Evolutionary conservation across 768 basidiomycete species (phyloP), one percentile per base, ranked within the genome.

Genomic region (Mycena floridula): DNA sequence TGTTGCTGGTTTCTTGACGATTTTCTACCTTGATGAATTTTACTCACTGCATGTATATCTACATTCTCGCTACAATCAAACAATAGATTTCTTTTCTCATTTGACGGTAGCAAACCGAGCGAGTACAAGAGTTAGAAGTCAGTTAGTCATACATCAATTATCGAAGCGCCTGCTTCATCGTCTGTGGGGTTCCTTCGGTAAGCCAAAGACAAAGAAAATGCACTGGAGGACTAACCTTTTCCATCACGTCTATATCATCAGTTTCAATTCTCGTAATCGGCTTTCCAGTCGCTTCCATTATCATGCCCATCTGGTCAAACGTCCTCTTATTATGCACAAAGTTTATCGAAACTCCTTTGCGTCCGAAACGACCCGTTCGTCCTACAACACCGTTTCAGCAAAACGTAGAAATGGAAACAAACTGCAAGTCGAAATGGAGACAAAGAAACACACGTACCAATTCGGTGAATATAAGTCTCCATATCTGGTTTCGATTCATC

Each of bases 381-480:
- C 95, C 94, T 97, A 52, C 4, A 47, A 38, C 2, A 26, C 27
- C 25, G 23, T 13, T 38, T 23, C 18, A 35, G 36, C 39, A n/a
- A n/a, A n/a, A n/a, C n/a, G n/a, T n/a, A n/a, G n/a, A n/a, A 38
- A 26, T 42, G 21, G 30, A 22, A 36, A 30, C n/a, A 16, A 24
- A 37, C n/a, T 11, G 46, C 20, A 46, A 23, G 24, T 21, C 23
- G 7, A n/a, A n/a, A n/a, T n/a, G n/a, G n/a, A n/a, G n/a, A n/a
- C 22, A 37, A 18, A 21, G 28, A 47, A 24, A 38, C 40, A 13
- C 6, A 68, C 83, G 25, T 44, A 91, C 94, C 95, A 47, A 99
- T 97, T 51, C 96, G 84, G 65, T 99, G 96, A 37, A 98, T 85
- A 60, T 99, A 99, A 1, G 95, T 98, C 70, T 98, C 96, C 37